Conservation (phyloP, 2,329 filamentous ascomycete species). For the Fusarium sp. region DNA sequence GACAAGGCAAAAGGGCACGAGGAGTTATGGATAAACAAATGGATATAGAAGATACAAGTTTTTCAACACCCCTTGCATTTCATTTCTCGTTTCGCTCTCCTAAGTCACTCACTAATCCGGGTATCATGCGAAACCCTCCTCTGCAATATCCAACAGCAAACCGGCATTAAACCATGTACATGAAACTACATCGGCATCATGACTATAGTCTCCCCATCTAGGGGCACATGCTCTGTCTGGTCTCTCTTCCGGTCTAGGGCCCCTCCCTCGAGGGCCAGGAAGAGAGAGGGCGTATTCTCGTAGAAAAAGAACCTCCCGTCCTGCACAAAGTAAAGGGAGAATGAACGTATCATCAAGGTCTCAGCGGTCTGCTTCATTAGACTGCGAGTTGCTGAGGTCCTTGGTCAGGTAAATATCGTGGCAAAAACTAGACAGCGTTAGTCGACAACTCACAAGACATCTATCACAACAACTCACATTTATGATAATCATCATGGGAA, state of each 20-base stretch:
- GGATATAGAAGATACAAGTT: slow-evolving; percentile 34
- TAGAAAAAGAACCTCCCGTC: slow-evolving; percentile 30
- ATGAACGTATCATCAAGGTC: slow-evolving; percentile 38
- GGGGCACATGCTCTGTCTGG: slow-evolving; percentile 8
- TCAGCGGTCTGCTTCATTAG: slow-evolving; percentile 44
- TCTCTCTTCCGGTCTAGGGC: slow-evolving; percentile 8
- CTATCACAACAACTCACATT: slow-evolving; percentile 76
- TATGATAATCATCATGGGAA: slow-evolving; percentile 98
- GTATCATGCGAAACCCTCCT: slow-evolving; percentile 38
- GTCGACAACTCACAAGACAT: background rate
- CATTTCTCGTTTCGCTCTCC: slow-evolving; percentile 34
- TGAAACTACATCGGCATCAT: slow-evolving; percentile 19
- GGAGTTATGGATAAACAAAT: slow-evolving; percentile 41
- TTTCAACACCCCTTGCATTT: slow-evolving; percentile 27
- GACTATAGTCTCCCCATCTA: slow-evolving; percentile 19
- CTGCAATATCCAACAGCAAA: slow-evolving; percentile 6
- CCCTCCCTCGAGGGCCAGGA: slow-evolving; percentile 32
- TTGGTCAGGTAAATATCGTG: slow-evolving; percentile 69
- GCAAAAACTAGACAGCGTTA: slow-evolving; percentile 61
- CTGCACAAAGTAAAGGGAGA: slow-evolving; percentile 37
- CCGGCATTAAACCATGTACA: slow-evolving; percentile 18
- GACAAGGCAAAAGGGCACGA: slow-evolving; percentile 14
- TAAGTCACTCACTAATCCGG: slow-evolving; percentile 27
- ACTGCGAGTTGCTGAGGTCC: slow-evolving; percentile 68
- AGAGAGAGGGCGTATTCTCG: slow-evolving; percentile 24